These are phyloP conservation scores for Balansia obtecta DNA, from an alignment of 2,329 filamentous ascomycete species.

Conservation along the genomic window DNA sequence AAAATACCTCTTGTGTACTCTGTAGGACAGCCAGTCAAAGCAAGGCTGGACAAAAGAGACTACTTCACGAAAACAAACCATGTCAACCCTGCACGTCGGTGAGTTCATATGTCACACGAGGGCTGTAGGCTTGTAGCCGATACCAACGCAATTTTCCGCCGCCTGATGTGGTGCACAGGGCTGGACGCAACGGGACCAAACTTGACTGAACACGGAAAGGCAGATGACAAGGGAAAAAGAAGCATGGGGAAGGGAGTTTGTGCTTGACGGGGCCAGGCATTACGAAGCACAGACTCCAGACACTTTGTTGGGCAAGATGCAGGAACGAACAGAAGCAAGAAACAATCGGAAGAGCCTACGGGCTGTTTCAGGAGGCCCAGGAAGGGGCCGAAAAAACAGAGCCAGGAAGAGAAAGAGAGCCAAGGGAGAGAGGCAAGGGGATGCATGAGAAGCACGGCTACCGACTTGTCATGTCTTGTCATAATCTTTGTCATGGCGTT, in stretches of 20 bases:
- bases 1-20: background rate
- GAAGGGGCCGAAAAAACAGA: background rate
- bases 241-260: background rate
- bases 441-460: too few species aligned
- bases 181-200: background rate
- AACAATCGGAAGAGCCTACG: background rate
- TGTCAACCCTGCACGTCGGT: conserved; percentile 5
- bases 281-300: background rate
- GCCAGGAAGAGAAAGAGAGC: background rate
- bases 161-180: background rate
- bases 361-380: background rate
- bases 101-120: conserved; percentile 6
- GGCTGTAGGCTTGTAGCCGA: conserved; percentile 1
- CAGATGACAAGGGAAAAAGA: background rate
- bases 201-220: background rate
- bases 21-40: conserved; percentile 1
- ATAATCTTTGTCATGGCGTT: too few species aligned
- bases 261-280: background rate
- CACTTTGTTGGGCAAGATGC: background rate
- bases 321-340: background rate
- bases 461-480: too few species aligned
- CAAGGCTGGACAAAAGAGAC: background rate
- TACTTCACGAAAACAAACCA: background rate
- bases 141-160: conserved; percentile 4
- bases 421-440: background rate